Percentiles rank a stretch among this genome's conserved stretches.
Conservation (phyloP, 2,329 filamentous ascomycete genomes). For the Plenodomus lindquistii region DNA sequence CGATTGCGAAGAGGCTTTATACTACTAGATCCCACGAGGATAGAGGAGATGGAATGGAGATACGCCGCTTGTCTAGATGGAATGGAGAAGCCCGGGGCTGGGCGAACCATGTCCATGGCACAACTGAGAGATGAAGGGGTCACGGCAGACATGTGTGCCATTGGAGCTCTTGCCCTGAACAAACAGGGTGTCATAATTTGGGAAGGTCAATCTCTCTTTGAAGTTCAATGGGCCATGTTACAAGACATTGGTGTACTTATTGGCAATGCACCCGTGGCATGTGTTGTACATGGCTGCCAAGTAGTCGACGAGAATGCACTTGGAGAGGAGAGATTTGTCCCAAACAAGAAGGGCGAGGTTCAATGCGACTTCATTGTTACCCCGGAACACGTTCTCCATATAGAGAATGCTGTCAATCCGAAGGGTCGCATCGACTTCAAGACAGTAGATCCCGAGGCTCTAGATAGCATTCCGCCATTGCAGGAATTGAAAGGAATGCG, state of each 20-base stretch:
- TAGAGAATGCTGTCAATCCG: slow-evolving; percentile 39
- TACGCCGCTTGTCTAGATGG: slow-evolving; percentile 49
- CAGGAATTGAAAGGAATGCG: slow-evolving; percentile 44
- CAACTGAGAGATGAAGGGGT: slow-evolving; percentile 39
- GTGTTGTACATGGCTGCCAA: slow-evolving; percentile 50
- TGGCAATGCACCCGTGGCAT: slow-evolving; percentile 32
- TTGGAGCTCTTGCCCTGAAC: slow-evolving; percentile 48
- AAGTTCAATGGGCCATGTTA: slow-evolving; percentile 51
- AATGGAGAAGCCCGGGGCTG: slow-evolving; percentile 49
- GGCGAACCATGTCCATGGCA: slow-evolving; percentile 37
- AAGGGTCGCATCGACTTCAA: slow-evolving; percentile 46
- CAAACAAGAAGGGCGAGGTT: slow-evolving; percentile 44
- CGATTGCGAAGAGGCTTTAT: slow-evolving; percentile 49
- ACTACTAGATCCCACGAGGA: slow-evolving; percentile 44
- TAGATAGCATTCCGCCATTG: slow-evolving; percentile 45
- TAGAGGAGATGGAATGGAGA: slow-evolving; percentile 30
- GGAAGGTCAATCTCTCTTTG: slow-evolving; percentile 49
- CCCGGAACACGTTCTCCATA: slow-evolving; percentile 35
- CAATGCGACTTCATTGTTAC: slow-evolving; percentile 50
- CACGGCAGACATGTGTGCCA: slow-evolving; percentile 44
- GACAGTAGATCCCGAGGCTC: slow-evolving; percentile 39
- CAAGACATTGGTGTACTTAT: slow-evolving; percentile 38
- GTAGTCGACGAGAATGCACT: slow-evolving; percentile 39
- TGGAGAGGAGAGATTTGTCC: slow-evolving; percentile 24
- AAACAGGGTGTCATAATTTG: slow-evolving; percentile 46